Evolutionary conservation across 164 flowering plant species (phyloP).

Genomic region (Cinnamomum micranthum): DNA sequence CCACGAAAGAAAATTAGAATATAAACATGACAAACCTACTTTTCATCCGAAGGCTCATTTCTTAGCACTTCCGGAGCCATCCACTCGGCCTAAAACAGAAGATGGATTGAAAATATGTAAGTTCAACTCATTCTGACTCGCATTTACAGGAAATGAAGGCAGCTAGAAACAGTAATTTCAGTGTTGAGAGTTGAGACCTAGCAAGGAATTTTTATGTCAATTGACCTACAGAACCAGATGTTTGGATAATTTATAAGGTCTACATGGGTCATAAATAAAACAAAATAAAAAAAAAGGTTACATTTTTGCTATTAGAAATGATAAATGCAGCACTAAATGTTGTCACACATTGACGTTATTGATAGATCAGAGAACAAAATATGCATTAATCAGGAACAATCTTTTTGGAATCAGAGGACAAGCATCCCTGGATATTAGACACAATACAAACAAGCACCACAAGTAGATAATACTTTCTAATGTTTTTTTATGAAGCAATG

Average conservation of each 20-base stretch:
- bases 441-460: too few species aligned
- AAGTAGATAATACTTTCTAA: too few species aligned
- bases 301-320: too few species aligned
- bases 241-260: not conserved
- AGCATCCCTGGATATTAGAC: too few species aligned
- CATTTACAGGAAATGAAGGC: not conserved
- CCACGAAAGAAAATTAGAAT: not conserved
- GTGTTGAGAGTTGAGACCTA: not conserved
- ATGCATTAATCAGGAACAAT: too few species aligned
- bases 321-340: too few species aligned
- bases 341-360: too few species aligned
- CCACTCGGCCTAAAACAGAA: conserved; percentile 88
- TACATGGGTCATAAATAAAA: not conserved
- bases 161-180: not conserved
- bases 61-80: conserved; percentile 99
- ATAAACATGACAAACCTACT: conserved; percentile 37
- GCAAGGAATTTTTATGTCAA: not conserved
- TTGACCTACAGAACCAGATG: too few species aligned
- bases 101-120: not conserved
- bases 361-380: too few species aligned
- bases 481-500: too few species aligned
- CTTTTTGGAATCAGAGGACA: too few species aligned
- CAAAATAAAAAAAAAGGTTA: not conserved
- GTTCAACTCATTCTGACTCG: not conserved
- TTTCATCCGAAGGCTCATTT: conserved; percentile 95